phyloP scores from a whole-genome alignment of 345 rosid species.

The Gossypium turneri region DNA sequence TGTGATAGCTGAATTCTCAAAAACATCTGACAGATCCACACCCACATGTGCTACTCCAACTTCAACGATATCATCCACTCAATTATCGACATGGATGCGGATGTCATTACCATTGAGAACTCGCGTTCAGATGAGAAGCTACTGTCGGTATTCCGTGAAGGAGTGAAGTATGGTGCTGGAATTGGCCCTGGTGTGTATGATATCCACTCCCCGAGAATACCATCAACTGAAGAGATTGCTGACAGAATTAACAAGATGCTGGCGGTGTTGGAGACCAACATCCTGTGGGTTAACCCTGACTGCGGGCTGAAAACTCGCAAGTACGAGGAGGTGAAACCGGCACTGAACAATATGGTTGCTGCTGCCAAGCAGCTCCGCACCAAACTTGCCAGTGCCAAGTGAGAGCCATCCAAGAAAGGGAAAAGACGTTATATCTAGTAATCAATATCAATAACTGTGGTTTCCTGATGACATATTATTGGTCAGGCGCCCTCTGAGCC shows the following conservation, averaged over 20 bases:
- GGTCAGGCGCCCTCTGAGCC: constrained; percentile 13
- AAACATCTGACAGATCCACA: constrained; percentile 61
- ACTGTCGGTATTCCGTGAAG: constrained; percentile 95
- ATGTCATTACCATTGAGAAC: constrained; percentile 97
- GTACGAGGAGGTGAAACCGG: constrained; percentile 89
- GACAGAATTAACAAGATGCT: constrained; percentile 97
- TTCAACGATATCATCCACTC: constrained; percentile 98
- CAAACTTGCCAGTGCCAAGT: constrained; percentile 80
- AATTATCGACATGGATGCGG: constrained; percentile 94
- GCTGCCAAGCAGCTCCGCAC: constrained; percentile 91
- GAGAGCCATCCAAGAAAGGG: constrained; percentile 21
- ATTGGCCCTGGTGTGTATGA: constrained; percentile 97
- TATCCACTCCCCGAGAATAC: constrained; percentile 97
- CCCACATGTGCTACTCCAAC: constrained; percentile 99
- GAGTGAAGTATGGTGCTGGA: constrained; percentile 96
- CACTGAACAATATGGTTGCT: constrained; percentile 82
- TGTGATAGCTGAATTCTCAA: neutral
- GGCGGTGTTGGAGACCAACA: constrained; percentile 77
- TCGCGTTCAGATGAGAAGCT: constrained; percentile 99
- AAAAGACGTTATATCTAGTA: neutral
- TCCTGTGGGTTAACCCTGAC: constrained; percentile 98
- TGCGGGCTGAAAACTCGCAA: constrained; percentile 95
- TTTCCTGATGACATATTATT: constrained; percentile 17
- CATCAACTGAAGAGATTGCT: constrained; percentile 89
- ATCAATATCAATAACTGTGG: constrained; percentile 23